These are phyloP conservation scores for Rhypophila decipiens DNA, from an alignment of 495 filamentous ascomycete species.

Conservation along the genomic window DNA sequence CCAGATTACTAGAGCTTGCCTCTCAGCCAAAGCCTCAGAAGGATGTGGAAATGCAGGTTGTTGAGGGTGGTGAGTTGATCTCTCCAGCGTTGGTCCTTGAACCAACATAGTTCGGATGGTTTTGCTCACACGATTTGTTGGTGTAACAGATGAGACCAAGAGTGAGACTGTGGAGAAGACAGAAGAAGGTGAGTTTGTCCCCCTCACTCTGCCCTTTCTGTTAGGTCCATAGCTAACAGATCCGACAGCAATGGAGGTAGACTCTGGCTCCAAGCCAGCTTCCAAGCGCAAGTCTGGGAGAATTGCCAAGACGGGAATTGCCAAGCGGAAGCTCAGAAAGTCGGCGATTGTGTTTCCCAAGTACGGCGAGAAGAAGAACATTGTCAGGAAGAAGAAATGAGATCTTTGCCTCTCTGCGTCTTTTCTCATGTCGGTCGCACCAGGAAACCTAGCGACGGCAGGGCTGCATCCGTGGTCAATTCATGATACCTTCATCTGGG, in stretches of 20 bases:
- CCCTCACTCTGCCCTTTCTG: not conserved
- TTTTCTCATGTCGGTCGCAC: not conserved
- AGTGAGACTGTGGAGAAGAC: slow-evolving; percentile 13
- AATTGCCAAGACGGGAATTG: slow-evolving; percentile 29
- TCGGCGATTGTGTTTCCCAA: slow-evolving; percentile 48
- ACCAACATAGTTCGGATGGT: not conserved
- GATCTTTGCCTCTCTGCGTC: not conserved
- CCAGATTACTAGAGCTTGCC: slow-evolving; percentile 70
- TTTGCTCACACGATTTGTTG: slow-evolving; percentile 7
- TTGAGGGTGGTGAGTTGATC: slow-evolving; percentile 13
- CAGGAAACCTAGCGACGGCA: no score
- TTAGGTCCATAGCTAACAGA: slow-evolving; percentile 10
- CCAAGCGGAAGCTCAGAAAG: slow-evolving; percentile 42
- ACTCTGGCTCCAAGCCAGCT: slow-evolving; percentile 26
- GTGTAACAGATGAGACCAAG: slow-evolving; percentile 14
- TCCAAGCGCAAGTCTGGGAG: slow-evolving; percentile 19
- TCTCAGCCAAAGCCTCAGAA: slow-evolving; percentile 53
- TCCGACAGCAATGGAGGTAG: slow-evolving; percentile 42
- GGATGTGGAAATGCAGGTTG: slow-evolving; percentile 30
- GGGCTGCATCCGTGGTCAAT: no score
- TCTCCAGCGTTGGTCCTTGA: not conserved
- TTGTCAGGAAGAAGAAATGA: slow-evolving; percentile 34
- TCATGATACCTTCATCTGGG: not conserved
- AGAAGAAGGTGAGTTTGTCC: slow-evolving; percentile 30
- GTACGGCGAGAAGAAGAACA: slow-evolving; percentile 37